Conservation (phyloP, 1,284 basidiomycete genomes). For the Erythrobasidium hasegawianum region DNA sequence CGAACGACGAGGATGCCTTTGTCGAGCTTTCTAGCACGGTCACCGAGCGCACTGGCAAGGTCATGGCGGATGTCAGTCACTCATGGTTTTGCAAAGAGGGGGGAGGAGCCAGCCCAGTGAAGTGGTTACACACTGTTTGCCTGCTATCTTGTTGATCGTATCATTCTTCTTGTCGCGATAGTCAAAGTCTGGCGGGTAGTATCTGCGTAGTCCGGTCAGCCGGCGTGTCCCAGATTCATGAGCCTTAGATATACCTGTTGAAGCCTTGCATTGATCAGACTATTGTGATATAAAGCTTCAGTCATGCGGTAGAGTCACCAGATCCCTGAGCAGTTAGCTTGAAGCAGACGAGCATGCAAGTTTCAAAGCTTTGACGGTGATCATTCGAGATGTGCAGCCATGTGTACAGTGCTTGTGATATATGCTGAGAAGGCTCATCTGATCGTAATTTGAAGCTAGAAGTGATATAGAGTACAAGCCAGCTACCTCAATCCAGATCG, state of each 20-base stretch:
- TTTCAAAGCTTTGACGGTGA: no score
- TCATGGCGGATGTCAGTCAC: background rate
- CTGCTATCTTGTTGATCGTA: slow-evolving; percentile 32
- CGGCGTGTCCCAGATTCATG: background rate
- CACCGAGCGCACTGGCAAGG: slow-evolving; percentile 54
- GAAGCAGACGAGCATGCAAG: no score
- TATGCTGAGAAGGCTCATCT: no score
- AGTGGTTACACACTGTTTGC: slow-evolving; percentile 29
- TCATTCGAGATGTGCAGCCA: no score
- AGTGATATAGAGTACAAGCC: no score
- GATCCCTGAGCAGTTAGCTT: no score
- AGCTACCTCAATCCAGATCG: no score
- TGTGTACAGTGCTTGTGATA: no score
- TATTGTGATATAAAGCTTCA: no score
- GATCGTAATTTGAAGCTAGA: no score
- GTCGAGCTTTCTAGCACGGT: slow-evolving; percentile 75
- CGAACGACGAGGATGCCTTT: slow-evolving; percentile 89
- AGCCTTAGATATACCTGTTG: slow-evolving; percentile 11
- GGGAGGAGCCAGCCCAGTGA: background rate
- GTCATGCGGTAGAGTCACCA: no score
- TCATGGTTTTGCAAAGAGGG: background rate
- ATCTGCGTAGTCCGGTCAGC: slow-evolving; percentile 11
- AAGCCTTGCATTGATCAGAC: slow-evolving; percentile 27
- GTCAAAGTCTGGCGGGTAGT: slow-evolving; percentile 32
- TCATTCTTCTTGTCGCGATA: slow-evolving; percentile 28